These are phyloP conservation scores for Hirsutella thompsonii DNA, from an alignment of 2,329 filamentous ascomycete genomes.

Conservation along the genomic window DNA sequence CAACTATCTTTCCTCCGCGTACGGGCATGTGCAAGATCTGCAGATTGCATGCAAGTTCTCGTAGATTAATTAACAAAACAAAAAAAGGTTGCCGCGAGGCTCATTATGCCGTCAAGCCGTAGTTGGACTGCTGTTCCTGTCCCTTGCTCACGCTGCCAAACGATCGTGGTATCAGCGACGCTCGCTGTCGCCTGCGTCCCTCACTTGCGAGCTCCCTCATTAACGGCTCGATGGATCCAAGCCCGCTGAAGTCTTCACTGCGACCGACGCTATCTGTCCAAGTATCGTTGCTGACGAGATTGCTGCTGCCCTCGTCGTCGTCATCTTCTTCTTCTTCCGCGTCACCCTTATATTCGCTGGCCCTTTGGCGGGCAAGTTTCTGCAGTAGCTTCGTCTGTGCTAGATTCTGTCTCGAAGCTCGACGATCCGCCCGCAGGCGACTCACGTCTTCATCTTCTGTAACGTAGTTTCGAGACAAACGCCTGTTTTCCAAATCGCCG, in stretches of 20 bases:
- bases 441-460: constrained; percentile 17
- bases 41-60: too few relatives aligned
- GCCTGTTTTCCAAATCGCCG: background rate
- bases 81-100: too few relatives aligned
- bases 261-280: constrained; percentile 11
- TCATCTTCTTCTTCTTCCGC: background rate
- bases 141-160: constrained; percentile 1
- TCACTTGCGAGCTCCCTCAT: constrained; percentile 28
- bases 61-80: too few relatives aligned
- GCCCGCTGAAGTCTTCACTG: constrained; percentile 17
- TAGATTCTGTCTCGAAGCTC: constrained; percentile 10
- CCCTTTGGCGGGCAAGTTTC: constrained; percentile 10
- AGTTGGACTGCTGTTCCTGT: background rate
- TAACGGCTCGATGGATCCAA: constrained; percentile 29
- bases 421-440: constrained; percentile 1
- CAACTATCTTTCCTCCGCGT: too few relatives aligned
- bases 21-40: too few relatives aligned
- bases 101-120: too few relatives aligned
- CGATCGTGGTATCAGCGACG: constrained; percentile 4
- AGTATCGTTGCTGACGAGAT: background rate
- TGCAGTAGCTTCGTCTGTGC: constrained; percentile 17
- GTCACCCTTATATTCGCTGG: background rate
- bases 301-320: constrained; percentile 6
- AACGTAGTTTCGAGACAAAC: constrained; percentile 8
- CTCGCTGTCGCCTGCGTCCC: constrained; percentile 11